These are phyloP conservation scores for Aspergillus sp. DNA, from an alignment of 2,329 filamentous ascomycete genomes.

Conservation along the genomic window DNA sequence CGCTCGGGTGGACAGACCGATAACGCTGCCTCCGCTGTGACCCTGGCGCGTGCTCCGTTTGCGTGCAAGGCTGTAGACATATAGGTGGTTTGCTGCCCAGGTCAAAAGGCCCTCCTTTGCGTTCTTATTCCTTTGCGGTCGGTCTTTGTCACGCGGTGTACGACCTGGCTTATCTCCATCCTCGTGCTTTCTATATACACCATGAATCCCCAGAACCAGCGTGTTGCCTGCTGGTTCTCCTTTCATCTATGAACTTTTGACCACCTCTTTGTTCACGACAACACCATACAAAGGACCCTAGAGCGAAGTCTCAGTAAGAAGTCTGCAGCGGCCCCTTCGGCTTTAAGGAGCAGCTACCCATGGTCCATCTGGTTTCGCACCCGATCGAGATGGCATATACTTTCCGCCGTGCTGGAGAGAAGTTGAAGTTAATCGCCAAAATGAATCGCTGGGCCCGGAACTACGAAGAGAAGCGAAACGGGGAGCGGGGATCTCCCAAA, in stretches of 20 bases:
- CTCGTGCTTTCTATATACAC: constrained; percentile 23
- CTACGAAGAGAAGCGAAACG: constrained; percentile 12
- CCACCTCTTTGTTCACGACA: not conserved
- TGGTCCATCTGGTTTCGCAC: constrained; percentile 15
- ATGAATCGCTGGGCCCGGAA: constrained; percentile 27
- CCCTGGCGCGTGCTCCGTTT: constrained; percentile 29
- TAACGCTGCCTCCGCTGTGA: constrained; percentile 28
- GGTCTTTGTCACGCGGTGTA: constrained; percentile 27
- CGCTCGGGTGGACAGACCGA: constrained; percentile 31
- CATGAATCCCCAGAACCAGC: constrained; percentile 20
- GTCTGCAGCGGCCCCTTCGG: not conserved
- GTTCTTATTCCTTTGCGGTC: constrained; percentile 2
- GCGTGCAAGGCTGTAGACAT: constrained; percentile 18
- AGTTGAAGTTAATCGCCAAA: constrained; percentile 28
- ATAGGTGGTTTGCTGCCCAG: constrained; percentile 22
- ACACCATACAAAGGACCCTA: not conserved
- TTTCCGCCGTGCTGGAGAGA: constrained; percentile 29
- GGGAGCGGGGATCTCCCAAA: constrained; percentile 13
- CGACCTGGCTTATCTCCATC: not conserved
- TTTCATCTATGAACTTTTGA: constrained; percentile 15
- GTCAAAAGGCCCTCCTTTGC: constrained; percentile 26
- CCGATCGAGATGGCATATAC: constrained; percentile 27
- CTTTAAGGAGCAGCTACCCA: constrained; percentile 6
- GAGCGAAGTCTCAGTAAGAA: not conserved
- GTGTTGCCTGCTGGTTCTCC: constrained; percentile 11